Conservation (phyloP, 1,284 basidiomycete genomes). For the Cronartium quercuum region DNA sequence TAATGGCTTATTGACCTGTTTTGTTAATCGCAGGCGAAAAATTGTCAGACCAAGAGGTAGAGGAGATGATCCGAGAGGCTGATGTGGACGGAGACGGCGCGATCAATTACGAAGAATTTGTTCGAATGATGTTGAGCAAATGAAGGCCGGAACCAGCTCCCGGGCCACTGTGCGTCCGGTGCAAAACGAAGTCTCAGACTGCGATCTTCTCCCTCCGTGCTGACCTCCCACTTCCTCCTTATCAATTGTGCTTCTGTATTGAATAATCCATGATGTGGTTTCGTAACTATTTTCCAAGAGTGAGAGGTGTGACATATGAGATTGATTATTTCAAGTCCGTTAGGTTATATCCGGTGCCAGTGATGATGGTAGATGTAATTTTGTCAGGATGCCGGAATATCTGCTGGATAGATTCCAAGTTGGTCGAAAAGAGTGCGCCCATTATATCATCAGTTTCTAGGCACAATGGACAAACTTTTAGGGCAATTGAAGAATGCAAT, state of each 20-base stretch:
- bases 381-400: no score
- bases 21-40: slow-evolving; percentile 59
- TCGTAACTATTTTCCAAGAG: neutral
- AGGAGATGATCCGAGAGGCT: slow-evolving; percentile 98
- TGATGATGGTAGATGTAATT: no score
- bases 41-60: slow-evolving; percentile 82
- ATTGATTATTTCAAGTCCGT: no score
- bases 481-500: no score
- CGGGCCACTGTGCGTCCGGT: neutral
- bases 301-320: no score
- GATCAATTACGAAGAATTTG: slow-evolving; percentile 54
- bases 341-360: no score
- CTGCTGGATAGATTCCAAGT: no score
- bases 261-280: neutral
- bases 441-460: no score
- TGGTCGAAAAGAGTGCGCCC: no score
- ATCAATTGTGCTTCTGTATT: no score
- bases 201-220: neutral
- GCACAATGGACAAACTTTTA: no score
- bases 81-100: slow-evolving; percentile 85
- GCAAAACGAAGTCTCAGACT: neutral
- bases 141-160: neutral
- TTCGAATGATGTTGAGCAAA: slow-evolving; percentile 54
- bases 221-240: neutral
- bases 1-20: neutral